These are phyloP conservation scores for Rhipidocladum racemiflorum DNA, from an alignment of 176 grass and related monocot genomes.

Conservation along the genomic window DNA sequence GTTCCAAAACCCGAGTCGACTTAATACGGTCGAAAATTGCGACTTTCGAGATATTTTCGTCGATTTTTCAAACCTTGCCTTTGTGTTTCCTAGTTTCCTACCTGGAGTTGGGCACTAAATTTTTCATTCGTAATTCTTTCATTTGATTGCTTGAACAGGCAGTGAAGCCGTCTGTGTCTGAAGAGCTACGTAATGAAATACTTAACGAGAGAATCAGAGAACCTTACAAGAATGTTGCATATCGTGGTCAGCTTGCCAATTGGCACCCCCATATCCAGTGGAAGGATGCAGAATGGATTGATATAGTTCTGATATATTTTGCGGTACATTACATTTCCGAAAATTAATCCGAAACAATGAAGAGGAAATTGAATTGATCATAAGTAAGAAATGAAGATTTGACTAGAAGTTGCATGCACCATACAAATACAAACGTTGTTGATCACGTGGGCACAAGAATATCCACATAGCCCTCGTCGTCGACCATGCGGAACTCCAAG, in stretches of 20 bases:
- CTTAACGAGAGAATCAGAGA: neutral
- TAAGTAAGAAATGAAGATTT: neutral
- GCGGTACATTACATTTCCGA: neutral
- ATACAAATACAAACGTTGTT: neutral
- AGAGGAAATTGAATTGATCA: neutral
- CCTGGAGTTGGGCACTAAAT: neutral
- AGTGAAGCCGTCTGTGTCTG: neutral
- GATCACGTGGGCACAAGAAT: slow-evolving; percentile 38
- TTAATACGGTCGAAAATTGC: no score
- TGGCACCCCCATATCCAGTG: no score
- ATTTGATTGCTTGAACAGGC: neutral
- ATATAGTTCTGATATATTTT: no score
- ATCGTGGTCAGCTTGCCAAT: no score
- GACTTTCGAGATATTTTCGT: no score
- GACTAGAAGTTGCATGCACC: neutral
- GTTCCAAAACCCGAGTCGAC: no score
- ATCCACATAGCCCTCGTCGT: neutral
- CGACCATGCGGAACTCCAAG: neutral
- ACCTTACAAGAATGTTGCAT: neutral
- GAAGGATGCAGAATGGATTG: no score
- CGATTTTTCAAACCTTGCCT: no score
- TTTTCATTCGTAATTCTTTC: no score
- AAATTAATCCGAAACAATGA: neutral
- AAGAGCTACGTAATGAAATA: neutral
- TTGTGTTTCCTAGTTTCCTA: neutral